A percentile compares a stretch with the other conserved stretches of the same genome.
Evolutionary conservation across 805 yeast genomes (phyloP).

Genomic region (Hanseniaspora hatyaiensis): DNA sequence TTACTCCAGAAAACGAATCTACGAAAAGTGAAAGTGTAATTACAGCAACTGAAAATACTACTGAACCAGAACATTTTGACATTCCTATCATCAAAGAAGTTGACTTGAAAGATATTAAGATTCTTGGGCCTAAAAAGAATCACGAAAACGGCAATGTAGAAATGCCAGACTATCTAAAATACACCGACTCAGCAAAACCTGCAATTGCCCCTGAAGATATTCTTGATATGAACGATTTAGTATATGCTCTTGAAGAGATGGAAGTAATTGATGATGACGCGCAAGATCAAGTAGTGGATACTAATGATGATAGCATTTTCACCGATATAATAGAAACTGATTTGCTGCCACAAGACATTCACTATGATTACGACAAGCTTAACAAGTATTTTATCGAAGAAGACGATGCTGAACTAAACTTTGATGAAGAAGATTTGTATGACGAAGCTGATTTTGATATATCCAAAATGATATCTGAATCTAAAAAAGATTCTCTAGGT

Average conservation of each 20-base stretch:
- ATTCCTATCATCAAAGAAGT: constrained; percentile 17
- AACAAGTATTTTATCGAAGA: constrained; percentile 12
- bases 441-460: constrained; percentile 16
- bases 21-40: not conserved
- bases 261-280: constrained; percentile 23
- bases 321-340: constrained; percentile 4
- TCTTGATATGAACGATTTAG: constrained; percentile 26
- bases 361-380: constrained; percentile 14
- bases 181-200: constrained; percentile 15
- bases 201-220: constrained; percentile 23
- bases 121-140: constrained; percentile 14
- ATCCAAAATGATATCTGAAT: not conserved
- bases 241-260: constrained; percentile 21
- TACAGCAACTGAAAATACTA: too few species aligned
- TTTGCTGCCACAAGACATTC: constrained; percentile 2
- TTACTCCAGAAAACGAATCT: not conserved
- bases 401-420: constrained; percentile 16
- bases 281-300: not conserved
- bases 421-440: constrained; percentile 21
- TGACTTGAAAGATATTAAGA: constrained; percentile 16
- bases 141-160: constrained; percentile 4
- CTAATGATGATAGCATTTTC: not conserved
- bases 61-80: too few species aligned
- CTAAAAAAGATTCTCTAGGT: constrained; percentile 23
- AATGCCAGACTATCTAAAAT: constrained; percentile 11